Evolutionary conservation across 2,329 filamentous ascomycete species (phyloP), one percentile per base, ranked within the genome.

Genomic region (Penicillium sclerotiorum): DNA sequence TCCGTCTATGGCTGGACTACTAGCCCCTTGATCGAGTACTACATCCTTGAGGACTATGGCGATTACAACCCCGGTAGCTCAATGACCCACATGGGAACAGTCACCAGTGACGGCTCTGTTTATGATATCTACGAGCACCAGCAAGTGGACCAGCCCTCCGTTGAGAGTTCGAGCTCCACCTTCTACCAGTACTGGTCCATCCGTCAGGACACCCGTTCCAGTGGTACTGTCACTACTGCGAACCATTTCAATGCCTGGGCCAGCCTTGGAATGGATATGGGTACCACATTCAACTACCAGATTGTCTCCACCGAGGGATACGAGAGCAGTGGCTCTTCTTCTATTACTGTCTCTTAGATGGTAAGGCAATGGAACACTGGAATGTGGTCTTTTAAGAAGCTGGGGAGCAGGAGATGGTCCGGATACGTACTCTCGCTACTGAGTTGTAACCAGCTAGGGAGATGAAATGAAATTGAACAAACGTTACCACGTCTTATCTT

Each of bases 161-260:
- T 76, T 32, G 15, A n/a, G 11, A 43, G 57, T 1, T 73, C 72
- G 6, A 73, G 69, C 8, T 54, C 60, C 2, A 77, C 73, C 5
- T 77, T 76, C 53, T 60, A 64, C 20, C 73, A 77, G 59, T 76
- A 71, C 56, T 74, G 68, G 66, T 74, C 71, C 13, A 65, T 77
- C 27, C 67, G 74, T 6, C 61, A 58, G 12, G 60, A 22, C 35
- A 70, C 68, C 53, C 68, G 73, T 2, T 56, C 55, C 7, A 61
- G 63, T 12, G 71, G 71, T 8, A 67, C 65, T 1, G 67, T 73
- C 12, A 72, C 64, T 1, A 68, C 63, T 5, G 57, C 51, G 6
- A 72, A 72, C 43, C 69, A 73, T 45, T 72, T 73, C 52, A 60
- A 66, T 27, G 70, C 67, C 0, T 73, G 70, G 69, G 58, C 60